These are phyloP conservation scores for Hyphodiscus hymeniophilus DNA, from an alignment of 495 filamentous ascomycete species.

Conservation along the genomic window DNA sequence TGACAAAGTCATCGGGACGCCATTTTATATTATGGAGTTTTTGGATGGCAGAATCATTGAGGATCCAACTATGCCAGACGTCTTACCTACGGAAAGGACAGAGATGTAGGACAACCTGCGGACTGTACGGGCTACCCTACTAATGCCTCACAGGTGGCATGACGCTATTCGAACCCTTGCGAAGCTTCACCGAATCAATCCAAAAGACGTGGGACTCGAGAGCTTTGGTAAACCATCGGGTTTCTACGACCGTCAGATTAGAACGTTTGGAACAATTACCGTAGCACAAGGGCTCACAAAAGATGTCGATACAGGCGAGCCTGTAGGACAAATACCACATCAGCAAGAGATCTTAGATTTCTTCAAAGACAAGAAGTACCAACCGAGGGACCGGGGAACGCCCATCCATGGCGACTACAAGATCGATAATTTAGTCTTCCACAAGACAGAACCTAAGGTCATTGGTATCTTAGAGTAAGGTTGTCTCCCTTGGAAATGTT, in stretches of 20 bases:
- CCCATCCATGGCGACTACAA: conserved; percentile 96
- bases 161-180: conserved; percentile 79
- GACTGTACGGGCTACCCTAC: not conserved
- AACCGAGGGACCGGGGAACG: conserved; percentile 69
- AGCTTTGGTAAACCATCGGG: conserved; percentile 63
- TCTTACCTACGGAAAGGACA: conserved; percentile 54
- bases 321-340: conserved; percentile 76
- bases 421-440: conserved; percentile 94
- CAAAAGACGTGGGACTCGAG: conserved; percentile 55
- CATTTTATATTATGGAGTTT: conserved; percentile 96
- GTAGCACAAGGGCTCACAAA: conserved; percentile 62
- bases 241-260: conserved; percentile 84
- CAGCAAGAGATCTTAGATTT: conserved; percentile 73
- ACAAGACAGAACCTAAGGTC: conserved; percentile 77
- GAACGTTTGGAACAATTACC: conserved; percentile 71
- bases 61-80: conserved; percentile 72
- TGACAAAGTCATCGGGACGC: conserved; percentile 65
- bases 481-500: conserved; percentile 2
- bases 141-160: conserved; percentile 56
- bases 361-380: conserved; percentile 56
- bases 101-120: conserved; percentile 45
- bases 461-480: conserved; percentile 87
- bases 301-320: conserved; percentile 66
- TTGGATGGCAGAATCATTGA: conserved; percentile 87
- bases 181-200: conserved; percentile 70